Evolutionary conservation across 169 alveolate genomes (phyloP).

Genomic region (Cryptosporidium canis): DNA sequence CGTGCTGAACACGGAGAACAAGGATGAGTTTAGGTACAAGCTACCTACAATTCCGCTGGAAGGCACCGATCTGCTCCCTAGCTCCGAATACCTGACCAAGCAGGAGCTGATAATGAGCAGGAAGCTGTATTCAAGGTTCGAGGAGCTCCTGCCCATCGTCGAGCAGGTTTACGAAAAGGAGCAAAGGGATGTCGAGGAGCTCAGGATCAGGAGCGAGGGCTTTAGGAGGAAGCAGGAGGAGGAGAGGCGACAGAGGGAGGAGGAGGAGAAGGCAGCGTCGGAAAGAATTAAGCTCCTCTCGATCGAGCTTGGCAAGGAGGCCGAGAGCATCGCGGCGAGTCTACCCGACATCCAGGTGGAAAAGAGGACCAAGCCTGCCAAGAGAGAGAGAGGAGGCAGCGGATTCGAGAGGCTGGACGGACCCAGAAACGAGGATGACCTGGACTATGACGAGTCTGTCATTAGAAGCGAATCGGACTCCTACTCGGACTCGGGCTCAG

Average conservation of each 20-base stretch:
- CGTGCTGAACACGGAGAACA: not conserved
- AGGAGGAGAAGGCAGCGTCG: constrained; percentile 31
- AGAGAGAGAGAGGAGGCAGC: constrained; percentile 11
- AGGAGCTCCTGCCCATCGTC: constrained; percentile 55
- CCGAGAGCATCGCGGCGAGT: constrained; percentile 68
- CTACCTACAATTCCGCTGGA: constrained; percentile 45
- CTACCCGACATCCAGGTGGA: constrained; percentile 28
- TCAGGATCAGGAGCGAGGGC: constrained; percentile 51
- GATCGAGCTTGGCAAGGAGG: constrained; percentile 60
- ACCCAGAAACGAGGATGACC: not conserved
- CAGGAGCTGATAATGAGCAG: constrained; percentile 61
- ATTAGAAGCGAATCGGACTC: not conserved
- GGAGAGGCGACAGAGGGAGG: constrained; percentile 26
- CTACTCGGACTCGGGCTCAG: not conserved
- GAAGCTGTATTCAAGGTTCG: constrained; percentile 62
- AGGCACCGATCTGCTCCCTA: constrained; percentile 46
- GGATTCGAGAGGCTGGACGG: not conserved
- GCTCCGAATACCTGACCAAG: constrained; percentile 7
- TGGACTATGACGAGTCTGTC: not conserved
- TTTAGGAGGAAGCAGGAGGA: constrained; percentile 66
- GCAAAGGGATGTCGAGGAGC: constrained; percentile 70
- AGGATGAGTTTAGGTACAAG: constrained; percentile 3
- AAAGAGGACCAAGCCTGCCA: not conserved
- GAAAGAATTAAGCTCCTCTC: constrained; percentile 61
- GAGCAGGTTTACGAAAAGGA: constrained; percentile 71